phyloP scores from a whole-genome alignment of 2,329 filamentous ascomycete species.

The Elsinoe batatas region DNA sequence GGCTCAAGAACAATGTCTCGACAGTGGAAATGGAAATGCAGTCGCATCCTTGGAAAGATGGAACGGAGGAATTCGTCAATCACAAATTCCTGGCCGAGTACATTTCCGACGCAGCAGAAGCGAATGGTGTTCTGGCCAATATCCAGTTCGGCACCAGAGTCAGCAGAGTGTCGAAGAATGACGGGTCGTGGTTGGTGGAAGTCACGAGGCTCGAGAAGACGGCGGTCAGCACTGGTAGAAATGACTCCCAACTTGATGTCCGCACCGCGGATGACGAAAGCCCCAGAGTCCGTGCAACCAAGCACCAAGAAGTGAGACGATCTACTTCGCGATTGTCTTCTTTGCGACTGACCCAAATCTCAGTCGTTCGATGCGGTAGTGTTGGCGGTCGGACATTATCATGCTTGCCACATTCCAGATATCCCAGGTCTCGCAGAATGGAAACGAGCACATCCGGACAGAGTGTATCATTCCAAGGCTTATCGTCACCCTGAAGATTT shows the following conservation, averaged over 20 bases:
- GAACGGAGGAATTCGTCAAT: constrained; percentile 49
- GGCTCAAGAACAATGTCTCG: constrained; percentile 45
- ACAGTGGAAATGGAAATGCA: constrained; percentile 42
- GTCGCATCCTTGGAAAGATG: constrained; percentile 47
- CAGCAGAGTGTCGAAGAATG: constrained; percentile 40
- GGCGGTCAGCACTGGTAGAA: neutral
- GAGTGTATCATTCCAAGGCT: constrained; percentile 43
- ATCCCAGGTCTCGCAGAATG: constrained; percentile 39
- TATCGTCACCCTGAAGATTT: constrained; percentile 41
- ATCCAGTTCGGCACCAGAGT: constrained; percentile 53
- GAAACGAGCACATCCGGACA: constrained; percentile 37
- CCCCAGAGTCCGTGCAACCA: neutral
- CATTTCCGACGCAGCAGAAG: constrained; percentile 47
- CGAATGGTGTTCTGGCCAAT: constrained; percentile 40
- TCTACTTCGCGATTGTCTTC: constrained; percentile 12
- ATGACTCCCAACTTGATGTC: neutral
- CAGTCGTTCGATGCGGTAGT: constrained; percentile 42
- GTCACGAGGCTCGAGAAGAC: constrained; percentile 35
- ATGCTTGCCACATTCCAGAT: constrained; percentile 41
- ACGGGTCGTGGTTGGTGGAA: constrained; percentile 42
- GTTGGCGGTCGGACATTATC: constrained; percentile 47
- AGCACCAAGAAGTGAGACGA: neutral
- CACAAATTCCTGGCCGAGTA: constrained; percentile 51
- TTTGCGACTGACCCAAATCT: constrained; percentile 24
- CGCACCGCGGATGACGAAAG: neutral